A percentile compares a stretch with the other conserved stretches of the same genome.
Conservation (phyloP, 306 rosid species). For the Castanopsis chinensis region DNA sequence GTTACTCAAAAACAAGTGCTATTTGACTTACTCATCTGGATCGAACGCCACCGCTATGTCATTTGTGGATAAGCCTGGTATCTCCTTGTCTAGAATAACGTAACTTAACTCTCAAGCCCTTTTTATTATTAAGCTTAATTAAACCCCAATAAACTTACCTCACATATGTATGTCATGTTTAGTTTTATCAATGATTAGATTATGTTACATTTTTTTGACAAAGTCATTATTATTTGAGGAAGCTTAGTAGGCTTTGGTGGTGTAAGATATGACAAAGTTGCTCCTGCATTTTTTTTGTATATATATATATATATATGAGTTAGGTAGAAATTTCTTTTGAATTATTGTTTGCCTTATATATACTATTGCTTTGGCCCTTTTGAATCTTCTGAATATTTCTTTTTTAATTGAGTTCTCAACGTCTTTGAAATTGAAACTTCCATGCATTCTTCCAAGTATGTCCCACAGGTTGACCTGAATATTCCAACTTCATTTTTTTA, state of each 20-base stretch:
- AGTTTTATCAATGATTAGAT: not conserved
- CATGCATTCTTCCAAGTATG: slow-evolving; percentile 18
- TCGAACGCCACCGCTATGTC: slow-evolving; percentile 18
- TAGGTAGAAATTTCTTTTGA: not conserved
- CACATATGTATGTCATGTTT: not conserved
- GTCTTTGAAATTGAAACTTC: slow-evolving; percentile 20
- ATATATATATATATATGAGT: slow-evolving; percentile 1
- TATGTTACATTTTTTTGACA: too few species aligned
- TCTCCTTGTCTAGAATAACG: not conserved
- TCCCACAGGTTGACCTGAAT: slow-evolving; percentile 33
- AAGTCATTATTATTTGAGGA: too few species aligned
- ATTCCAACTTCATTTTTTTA: not conserved
- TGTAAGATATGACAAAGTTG: too few species aligned
- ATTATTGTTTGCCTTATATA: not conserved
- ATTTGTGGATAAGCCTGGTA: not conserved
- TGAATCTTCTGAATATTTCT: not conserved
- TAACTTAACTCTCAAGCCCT: slow-evolving; percentile 15
- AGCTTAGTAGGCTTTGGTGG: too few species aligned
- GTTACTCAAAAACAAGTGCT: not conserved
- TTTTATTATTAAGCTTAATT: not conserved
- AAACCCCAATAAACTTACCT: not conserved
- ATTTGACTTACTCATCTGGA: not conserved
- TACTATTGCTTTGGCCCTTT: not conserved
- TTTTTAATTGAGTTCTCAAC: not conserved
- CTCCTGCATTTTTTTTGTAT: not conserved